Evolutionary conservation across 2,329 filamentous ascomycete species (phyloP), one percentile per base, ranked within the genome.

Genomic region (Cercospora janseana): DNA sequence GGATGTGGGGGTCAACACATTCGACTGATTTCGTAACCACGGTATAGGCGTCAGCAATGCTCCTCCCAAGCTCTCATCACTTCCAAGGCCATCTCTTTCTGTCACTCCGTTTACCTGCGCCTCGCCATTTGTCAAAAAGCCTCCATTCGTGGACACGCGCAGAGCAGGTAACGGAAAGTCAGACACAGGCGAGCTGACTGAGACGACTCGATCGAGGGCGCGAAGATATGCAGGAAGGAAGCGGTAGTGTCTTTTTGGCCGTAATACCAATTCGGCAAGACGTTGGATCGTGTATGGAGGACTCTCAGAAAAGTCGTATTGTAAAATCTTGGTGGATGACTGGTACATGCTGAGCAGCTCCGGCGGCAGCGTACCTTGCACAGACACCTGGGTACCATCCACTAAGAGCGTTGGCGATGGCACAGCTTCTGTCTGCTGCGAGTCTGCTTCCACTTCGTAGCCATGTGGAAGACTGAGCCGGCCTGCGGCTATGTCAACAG

Each of bases 241-340:
- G 54, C 80, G 82, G 73, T 97, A 96, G 70, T 95, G 87, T 48
- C 79, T 78, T 53, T 76, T 85, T 1, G 93, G 93, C 20, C 77
- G 72, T 27, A 95, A 76, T 4, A 95, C 75, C 23, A 97, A 83
- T 74, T 98, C 93, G 16, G 90, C 83, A 16, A 98, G 79, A 29
- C 93, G 86, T 71, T 98, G 93, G 55, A 96, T 80, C 3, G 93
- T 97, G 68, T 97, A 89, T 0, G 93, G 93, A 1, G 93, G 92
- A 60, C 87, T 80, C 3, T 76, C 74, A 16, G 80, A 66, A 69
- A 98, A 98, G 58, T 79, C 80, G 2, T 55, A 49, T 24, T 65
- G 61, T n/a, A 69, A 59, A 4, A 63, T 60, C 31, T 54, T 58
- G 5, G 58, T 58, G 2, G 61, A 64, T 15, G 51, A 60, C 21